Evolutionary conservation across 1,284 basidiomycete genomes (phyloP).

Genomic region (Malassezia yamatoensis): DNA sequence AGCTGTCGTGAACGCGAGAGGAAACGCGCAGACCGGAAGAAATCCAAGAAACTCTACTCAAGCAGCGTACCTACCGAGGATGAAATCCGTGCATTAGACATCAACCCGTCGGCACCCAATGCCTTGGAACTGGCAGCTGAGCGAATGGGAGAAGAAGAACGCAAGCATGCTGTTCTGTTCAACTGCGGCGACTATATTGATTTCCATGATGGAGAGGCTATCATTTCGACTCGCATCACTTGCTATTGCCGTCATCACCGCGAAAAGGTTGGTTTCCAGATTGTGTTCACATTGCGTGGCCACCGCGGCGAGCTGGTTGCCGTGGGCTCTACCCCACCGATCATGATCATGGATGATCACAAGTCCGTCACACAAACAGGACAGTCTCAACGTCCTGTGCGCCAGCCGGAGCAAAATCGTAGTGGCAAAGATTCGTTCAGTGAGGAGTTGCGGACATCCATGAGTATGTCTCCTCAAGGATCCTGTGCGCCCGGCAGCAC

Average conservation of each 20-base stretch:
- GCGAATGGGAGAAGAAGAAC: conserved; percentile 40
- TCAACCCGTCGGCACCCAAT: conserved; percentile 31
- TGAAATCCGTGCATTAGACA: conserved; percentile 36
- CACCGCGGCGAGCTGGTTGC: conserved; percentile 70
- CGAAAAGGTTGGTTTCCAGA: conserved; percentile 87
- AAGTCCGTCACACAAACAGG: conserved; percentile 53
- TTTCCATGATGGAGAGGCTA: conserved; percentile 74
- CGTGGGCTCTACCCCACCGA: conserved; percentile 71
- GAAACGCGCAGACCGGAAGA: conserved; percentile 41
- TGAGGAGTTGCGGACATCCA: conserved; percentile 19
- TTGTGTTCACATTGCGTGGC: conserved; percentile 80
- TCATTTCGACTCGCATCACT: conserved; percentile 86
- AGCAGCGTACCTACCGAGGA: conserved; percentile 26
- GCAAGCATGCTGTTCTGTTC: conserved; percentile 54
- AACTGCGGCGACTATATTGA: conserved; percentile 87
- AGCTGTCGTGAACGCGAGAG: conserved; percentile 58
- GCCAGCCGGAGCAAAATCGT: not conserved
- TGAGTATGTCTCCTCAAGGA: conserved; percentile 2
- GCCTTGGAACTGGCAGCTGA: conserved; percentile 27
- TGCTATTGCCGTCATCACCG: conserved; percentile 98
- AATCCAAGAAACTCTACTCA: conserved; percentile 23
- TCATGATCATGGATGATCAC: conserved; percentile 92
- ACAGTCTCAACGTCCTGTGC: not conserved
- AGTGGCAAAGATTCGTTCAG: conserved; percentile 49
- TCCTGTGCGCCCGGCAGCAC: conserved; percentile 20